Percentiles rank a stretch among this genome's conserved stretches.
Evolutionary conservation across 2,329 filamentous ascomycete genomes (phyloP).

Genomic region (Zymoseptoria brevis): DNA sequence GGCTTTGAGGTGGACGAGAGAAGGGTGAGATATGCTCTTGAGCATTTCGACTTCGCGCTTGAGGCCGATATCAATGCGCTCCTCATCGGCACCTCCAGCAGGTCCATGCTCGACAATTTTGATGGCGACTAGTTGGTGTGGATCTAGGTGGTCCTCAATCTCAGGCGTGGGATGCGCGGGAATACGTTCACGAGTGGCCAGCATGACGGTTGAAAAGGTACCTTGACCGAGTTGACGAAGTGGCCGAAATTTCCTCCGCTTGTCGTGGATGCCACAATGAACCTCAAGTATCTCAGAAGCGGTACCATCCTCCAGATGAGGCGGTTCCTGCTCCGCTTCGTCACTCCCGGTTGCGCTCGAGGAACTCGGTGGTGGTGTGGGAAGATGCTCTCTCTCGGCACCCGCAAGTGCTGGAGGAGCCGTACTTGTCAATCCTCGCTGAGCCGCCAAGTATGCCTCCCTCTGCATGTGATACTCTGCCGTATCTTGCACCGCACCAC

Average conservation of each 20-base stretch:
- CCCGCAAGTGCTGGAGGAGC: constrained; percentile 15
- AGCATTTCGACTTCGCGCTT: constrained; percentile 95
- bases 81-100: constrained; percentile 84
- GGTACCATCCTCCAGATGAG: constrained; percentile 31
- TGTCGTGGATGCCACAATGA: constrained; percentile 56
- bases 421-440: constrained; percentile 62
- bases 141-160: constrained; percentile 47
- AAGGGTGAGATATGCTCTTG: constrained; percentile 79
- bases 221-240: constrained; percentile 79
- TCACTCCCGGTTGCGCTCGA: constrained; percentile 50
- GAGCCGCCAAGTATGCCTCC: constrained; percentile 71
- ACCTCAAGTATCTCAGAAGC: constrained; percentile 37
- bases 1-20: constrained; percentile 81
- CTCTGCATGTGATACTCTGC: constrained; percentile 54
- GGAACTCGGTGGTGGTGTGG: constrained; percentile 76
- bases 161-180: constrained; percentile 30
- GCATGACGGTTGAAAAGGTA: constrained; percentile 88
- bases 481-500: constrained; percentile 43
- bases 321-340: constrained; percentile 36
- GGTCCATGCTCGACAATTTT: constrained; percentile 95
- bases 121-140: constrained; percentile 81
- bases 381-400: constrained; percentile 33
- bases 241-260: constrained; percentile 69
- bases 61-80: constrained; percentile 84
- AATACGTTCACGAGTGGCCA: constrained; percentile 71